Evolutionary conservation across 1,284 basidiomycete species (phyloP), one percentile per base, ranked within the genome.

Genomic region (Coriolopsis trogii): DNA sequence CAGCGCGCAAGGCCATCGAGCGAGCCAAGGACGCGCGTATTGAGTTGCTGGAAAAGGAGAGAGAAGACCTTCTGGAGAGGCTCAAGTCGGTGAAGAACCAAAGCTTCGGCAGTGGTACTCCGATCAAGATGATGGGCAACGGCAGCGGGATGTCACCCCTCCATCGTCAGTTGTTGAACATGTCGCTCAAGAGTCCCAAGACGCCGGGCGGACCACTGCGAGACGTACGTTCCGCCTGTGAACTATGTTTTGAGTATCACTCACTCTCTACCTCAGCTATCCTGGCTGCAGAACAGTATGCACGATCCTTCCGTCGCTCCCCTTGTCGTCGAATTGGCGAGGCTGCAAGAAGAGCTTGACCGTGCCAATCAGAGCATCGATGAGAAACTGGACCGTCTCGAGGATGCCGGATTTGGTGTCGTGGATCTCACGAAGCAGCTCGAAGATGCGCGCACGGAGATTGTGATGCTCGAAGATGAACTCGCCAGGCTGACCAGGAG

Each of bases 311-410:
- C 76, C 7, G 67, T 78, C 2, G 73, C 82, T 13, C 85, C 84
- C 34, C 69, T 90, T 21, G 58, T 89, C 18, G 70, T 75, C 7
- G 86, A 91, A 66, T 85, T 91, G 43, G 74, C 71, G 33, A 79
- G 85, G 23, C 69, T 91, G 43, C 87, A 91, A 58, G 72, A 73
- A 12, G 84, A 92, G 57, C 81, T 94, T 16, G 84, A 88, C 55
- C 74, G 67, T 2, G 91, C 90, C 4, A 93, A 93, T 66, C 82
- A 89, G 36, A 87, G 81, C 60, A 88, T 94, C 42, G 91, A 94
- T 60, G 84, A 91, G 61, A 93, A 93, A 67, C 76, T 94, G 8
- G 88, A 90, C 65, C 84, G 86, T 51, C 82, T 94, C 5, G 87
- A 90, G 62, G 83, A 90, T 51, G 87, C 87, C 2, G 90, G 89